A percentile compares a stretch with the other conserved stretches of the same genome.
These are phyloP conservation scores for Orobanche coerulescens DNA, from an alignment of 257 asterid species.

Conservation along the genomic window DNA sequence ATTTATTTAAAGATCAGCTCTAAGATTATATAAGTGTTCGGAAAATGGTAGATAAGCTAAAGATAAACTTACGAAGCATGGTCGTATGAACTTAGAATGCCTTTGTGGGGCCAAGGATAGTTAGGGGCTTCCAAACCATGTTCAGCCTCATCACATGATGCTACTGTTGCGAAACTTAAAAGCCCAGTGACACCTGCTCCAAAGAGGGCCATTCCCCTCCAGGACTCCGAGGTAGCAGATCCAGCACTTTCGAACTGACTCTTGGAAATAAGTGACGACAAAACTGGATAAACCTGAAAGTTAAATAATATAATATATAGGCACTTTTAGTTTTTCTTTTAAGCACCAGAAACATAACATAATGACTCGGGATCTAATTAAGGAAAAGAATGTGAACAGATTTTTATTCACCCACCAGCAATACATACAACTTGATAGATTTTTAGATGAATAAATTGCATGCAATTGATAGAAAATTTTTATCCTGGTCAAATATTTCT, in stretches of 20 bases:
- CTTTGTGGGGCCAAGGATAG: conserved; percentile 64
- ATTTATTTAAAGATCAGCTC: background rate
- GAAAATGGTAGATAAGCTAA: background rate
- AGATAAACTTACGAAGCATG: conserved; percentile 49
- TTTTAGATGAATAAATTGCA: background rate
- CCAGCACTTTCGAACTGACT: too few species aligned
- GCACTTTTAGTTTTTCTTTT: background rate
- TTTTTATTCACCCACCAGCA: background rate
- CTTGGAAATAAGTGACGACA: too few species aligned
- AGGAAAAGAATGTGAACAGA: background rate
- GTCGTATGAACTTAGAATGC: conserved; percentile 58
- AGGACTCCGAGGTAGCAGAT: conserved; percentile 34
- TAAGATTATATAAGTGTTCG: background rate
- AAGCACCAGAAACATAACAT: conserved; percentile 3
- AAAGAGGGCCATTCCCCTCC: conserved; percentile 26
- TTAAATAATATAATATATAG: background rate
- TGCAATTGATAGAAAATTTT: background rate
- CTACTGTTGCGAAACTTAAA: conserved; percentile 43
- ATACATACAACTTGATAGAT: background rate
- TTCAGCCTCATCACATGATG: conserved; percentile 63
- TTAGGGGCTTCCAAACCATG: conserved; percentile 47
- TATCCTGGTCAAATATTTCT: background rate
- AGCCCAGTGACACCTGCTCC: conserved; percentile 50
- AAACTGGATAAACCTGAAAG: conserved; percentile 35
- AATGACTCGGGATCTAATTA: background rate